These are phyloP conservation scores for Cryptosporidium sp. DNA, from an alignment of 169 alveolate genomes.

Conservation along the genomic window DNA sequence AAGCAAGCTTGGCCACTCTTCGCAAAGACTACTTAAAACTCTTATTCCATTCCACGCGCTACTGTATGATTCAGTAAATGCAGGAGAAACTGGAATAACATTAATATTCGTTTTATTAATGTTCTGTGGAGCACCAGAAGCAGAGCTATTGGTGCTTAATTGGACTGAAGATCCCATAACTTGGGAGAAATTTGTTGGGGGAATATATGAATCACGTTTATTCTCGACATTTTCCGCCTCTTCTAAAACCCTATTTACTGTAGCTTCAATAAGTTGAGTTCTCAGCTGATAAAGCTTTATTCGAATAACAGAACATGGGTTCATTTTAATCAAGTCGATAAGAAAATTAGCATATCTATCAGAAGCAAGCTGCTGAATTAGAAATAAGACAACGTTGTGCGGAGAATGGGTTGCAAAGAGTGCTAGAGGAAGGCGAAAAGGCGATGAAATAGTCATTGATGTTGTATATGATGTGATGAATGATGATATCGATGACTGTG, in stretches of 20 bases:
- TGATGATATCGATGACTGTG: conserved; percentile 57
- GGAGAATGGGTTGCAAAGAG: conserved; percentile 64
- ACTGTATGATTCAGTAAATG: conserved; percentile 53
- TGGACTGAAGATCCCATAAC: conserved; percentile 5
- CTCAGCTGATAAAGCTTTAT: conserved; percentile 58
- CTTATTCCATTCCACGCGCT: conserved; percentile 75
- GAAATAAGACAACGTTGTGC: conserved; percentile 51
- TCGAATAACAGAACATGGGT: conserved; percentile 41
- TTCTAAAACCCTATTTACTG: conserved; percentile 54
- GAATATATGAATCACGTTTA: conserved; percentile 29
- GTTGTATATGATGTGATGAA: conserved; percentile 64
- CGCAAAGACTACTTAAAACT: conserved; percentile 58
- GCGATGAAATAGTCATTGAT: conserved; percentile 60
- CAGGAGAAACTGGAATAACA: conserved; percentile 60
- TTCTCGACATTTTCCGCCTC: conserved; percentile 32
- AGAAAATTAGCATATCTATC: conserved; percentile 60
- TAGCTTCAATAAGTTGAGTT: conserved; percentile 54
- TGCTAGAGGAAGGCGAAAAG: conserved; percentile 72
- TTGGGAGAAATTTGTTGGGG: not conserved
- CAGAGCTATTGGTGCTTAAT: not conserved
- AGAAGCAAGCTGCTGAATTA: conserved; percentile 59
- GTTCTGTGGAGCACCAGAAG: conserved; percentile 4
- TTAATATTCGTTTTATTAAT: not conserved
- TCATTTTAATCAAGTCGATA: conserved; percentile 59
- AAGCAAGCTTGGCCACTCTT: conserved; percentile 74